Base-by-base conservation (phyloP, 2,329 filamentous ascomycete species). In the Aspergillus sp. region DNA sequence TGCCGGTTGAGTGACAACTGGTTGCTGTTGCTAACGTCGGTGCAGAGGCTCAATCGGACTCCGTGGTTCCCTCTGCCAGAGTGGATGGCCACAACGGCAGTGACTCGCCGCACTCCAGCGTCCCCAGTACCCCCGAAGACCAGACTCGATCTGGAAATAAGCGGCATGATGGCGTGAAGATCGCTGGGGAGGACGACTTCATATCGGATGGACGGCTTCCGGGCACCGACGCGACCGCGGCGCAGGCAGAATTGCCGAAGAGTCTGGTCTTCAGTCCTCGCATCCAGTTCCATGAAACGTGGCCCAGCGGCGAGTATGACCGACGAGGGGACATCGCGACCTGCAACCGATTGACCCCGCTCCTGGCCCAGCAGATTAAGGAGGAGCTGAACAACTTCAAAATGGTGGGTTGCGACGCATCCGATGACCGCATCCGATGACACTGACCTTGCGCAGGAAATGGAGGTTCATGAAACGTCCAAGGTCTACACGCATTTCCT, bases 401-500 rank as follows among this genome's bases (percentile, higher is more conserved):
- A 63, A 98, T 98, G 91, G 86, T 91, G 68, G 41, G 79, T 64
- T 13, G 8, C n/a, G 11, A 5, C 5, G 19, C 10, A 4, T 17
- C 2, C 15, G 5, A 16, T 26, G 2, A n/a, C 6, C 16, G 16
- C 2, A 11, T 22, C n/a, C 26, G 2, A 19, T 27, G 1, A 26
- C 3, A 28, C 1, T 10, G n/a, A 16, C 30, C 22, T 15, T 10
- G 4, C 34, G 32, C 41, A 96, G 91, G 91, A 98, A 69, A 98
- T 98, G 91, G 91, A 96, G 70, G 91, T 98, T 52, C 91, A 98
- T 61, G 91, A 96, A 66, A 85, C 82, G 59, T 96, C 91, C 47
- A 98, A 96, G 69, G 88, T 95, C 55, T 95, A 98, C 71, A 98
- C 91, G 51, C 91, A 98, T 74, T 98, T 98, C 75, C 96, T 98